Percentiles rank a stretch among this genome's conserved stretches.
phyloP scores from a whole-genome alignment of 257 asterid genomes.

The Echites panduratus region DNA sequence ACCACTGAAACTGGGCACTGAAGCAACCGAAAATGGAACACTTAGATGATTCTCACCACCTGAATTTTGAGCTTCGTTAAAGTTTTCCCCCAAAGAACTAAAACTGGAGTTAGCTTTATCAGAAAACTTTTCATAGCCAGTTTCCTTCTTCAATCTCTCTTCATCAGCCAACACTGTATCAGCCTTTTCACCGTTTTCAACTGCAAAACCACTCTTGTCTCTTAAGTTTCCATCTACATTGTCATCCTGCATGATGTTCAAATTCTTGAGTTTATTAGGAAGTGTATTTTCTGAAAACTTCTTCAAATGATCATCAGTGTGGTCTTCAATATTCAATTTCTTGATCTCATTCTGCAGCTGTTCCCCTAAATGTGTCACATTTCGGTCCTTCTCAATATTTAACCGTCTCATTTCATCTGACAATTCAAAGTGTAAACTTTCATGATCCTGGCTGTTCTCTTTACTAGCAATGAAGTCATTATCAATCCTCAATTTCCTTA shows the following conservation, averaged over 20 bases:
- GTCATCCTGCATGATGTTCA: slow-evolving; percentile 17
- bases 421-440: slow-evolving; percentile 38
- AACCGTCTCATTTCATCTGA: slow-evolving; percentile 56
- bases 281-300: slow-evolving; percentile 18
- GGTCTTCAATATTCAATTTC: slow-evolving; percentile 52
- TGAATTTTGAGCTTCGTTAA: slow-evolving; percentile 24
- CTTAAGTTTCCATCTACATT: slow-evolving; percentile 19
- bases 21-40: slow-evolving; percentile 24
- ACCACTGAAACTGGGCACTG: slow-evolving; percentile 46
- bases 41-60: slow-evolving; percentile 23
- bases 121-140: slow-evolving; percentile 20
- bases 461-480: slow-evolving; percentile 20
- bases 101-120: slow-evolving; percentile 15
- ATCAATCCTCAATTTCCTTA: slow-evolving; percentile 42
- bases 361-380: slow-evolving; percentile 20
- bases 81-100: slow-evolving; percentile 21
- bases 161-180: not conserved
- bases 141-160: slow-evolving; percentile 8
- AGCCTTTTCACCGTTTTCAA: slow-evolving; percentile 11
- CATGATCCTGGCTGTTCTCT: slow-evolving; percentile 24
- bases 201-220: slow-evolving; percentile 13
- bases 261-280: slow-evolving; percentile 20
- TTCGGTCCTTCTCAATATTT: slow-evolving; percentile 35
- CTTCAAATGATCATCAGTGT: slow-evolving; percentile 18
- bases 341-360: slow-evolving; percentile 48